Evolutionary conservation across 139 green algal genomes (phyloP).

Genomic region (Parachlorella kessleri): DNA sequence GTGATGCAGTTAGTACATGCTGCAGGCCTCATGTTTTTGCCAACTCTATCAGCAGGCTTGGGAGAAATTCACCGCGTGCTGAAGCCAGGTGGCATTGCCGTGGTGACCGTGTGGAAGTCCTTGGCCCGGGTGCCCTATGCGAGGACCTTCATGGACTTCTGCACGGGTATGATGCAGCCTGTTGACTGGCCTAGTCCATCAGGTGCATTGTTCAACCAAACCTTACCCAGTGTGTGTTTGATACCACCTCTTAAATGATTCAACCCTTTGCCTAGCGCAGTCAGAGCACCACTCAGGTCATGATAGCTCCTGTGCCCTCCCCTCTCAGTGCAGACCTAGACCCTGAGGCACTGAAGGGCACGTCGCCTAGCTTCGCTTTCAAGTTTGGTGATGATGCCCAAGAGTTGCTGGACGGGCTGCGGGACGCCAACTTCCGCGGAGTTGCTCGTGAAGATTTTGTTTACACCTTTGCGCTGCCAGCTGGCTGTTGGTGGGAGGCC

Average conservation of each 20-base stretch:
- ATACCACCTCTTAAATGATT: not conserved
- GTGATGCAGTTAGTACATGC: too few species aligned
- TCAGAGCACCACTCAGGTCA: too few species aligned
- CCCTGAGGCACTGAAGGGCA: too few species aligned
- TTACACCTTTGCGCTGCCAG: not conserved
- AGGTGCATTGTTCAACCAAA: too few species aligned
- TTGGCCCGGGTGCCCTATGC: not conserved
- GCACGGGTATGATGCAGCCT: not conserved
- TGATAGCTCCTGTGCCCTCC: too few species aligned
- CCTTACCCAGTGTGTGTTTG: too few species aligned
- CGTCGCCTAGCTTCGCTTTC: too few species aligned
- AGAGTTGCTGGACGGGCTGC: not conserved
- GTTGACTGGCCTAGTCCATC: too few species aligned
- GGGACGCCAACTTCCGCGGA: not conserved
- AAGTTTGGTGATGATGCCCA: not conserved
- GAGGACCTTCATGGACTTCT: not conserved
- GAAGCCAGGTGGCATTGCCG: conserved; percentile 17
- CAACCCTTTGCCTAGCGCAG: not conserved
- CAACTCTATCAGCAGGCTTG: not conserved
- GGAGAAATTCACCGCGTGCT: conserved; percentile 17
- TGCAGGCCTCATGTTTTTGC: conserved; percentile 16
- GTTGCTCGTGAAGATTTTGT: not conserved
- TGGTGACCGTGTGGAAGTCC: not conserved
- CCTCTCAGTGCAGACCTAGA: too few species aligned
- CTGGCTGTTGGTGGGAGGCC: not conserved